Evolutionary conservation across 768 basidiomycete genomes (phyloP).

Genomic region (Termitomyces sp.): DNA sequence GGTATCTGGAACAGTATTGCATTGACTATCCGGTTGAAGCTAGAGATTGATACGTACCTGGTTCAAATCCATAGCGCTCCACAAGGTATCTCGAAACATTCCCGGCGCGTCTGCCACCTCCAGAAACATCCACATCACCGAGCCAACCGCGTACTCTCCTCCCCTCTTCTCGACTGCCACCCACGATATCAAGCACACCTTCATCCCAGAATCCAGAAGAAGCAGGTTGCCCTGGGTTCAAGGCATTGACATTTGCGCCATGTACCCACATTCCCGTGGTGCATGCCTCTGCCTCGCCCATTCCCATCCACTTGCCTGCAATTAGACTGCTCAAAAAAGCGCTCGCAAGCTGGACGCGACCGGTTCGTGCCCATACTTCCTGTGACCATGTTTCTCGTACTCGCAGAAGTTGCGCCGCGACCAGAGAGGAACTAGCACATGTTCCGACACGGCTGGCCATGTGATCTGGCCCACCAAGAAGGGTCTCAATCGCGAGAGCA

Average conservation of each 20-base stretch:
- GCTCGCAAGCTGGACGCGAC: slow-evolving; percentile 71
- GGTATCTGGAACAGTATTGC: slow-evolving; percentile 42
- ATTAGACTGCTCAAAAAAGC: slow-evolving; percentile 69
- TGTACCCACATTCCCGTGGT: slow-evolving; percentile 78
- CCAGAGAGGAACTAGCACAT: slow-evolving; percentile 60
- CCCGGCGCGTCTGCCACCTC: slow-evolving; percentile 58
- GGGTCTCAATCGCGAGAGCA: slow-evolving; percentile 67
- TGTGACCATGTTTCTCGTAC: slow-evolving; percentile 74
- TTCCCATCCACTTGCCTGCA: slow-evolving; percentile 63
- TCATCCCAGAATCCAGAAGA: slow-evolving; percentile 73
- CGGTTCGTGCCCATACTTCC: slow-evolving; percentile 76
- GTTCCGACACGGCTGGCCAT: slow-evolving; percentile 76
- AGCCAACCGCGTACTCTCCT: slow-evolving; percentile 70
- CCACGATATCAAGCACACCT: slow-evolving; percentile 69
- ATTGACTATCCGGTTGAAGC: neutral
- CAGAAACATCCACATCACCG: slow-evolving; percentile 72
- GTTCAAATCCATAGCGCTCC: slow-evolving; percentile 77
- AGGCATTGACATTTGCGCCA: slow-evolving; percentile 30
- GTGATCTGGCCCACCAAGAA: slow-evolving; percentile 71
- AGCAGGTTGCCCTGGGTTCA: slow-evolving; percentile 9
- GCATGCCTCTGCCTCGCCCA: slow-evolving; percentile 74
- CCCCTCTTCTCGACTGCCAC: slow-evolving; percentile 70
- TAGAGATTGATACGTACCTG: slow-evolving; percentile 36
- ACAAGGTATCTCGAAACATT: slow-evolving; percentile 70
- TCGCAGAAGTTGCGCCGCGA: slow-evolving; percentile 71